A percentile compares a stretch with the other conserved stretches of the same genome.
phyloP scores from a whole-genome alignment of 2,329 filamentous ascomycete genomes.

The Nemania bipapillata region DNA sequence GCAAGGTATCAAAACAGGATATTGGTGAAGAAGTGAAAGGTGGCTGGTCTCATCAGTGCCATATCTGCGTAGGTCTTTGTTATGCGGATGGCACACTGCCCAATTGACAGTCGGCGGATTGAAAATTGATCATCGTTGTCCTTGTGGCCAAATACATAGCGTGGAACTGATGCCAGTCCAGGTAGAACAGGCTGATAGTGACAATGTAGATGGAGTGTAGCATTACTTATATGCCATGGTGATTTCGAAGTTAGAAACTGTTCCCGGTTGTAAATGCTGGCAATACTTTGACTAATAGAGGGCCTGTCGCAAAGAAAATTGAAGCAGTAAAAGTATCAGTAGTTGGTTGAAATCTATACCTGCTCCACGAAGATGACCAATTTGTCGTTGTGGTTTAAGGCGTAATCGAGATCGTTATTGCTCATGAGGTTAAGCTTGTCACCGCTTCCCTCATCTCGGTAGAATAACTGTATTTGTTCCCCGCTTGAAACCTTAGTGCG shows the following conservation, averaged over 20 bases:
- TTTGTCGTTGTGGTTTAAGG: conserved; percentile 86
- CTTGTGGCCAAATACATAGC: conserved; percentile 1
- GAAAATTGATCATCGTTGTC: conserved; percentile 1
- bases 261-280: conserved; percentile 44
- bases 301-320: conserved; percentile 47
- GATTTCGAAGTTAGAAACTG: conserved; percentile 20
- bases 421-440: conserved; percentile 79
- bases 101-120: conserved; percentile 10
- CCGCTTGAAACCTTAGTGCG: conserved; percentile 77
- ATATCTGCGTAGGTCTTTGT: conserved; percentile 20
- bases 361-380: conserved; percentile 78
- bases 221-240: conserved; percentile 25
- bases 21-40: conserved; percentile 21
- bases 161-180: conserved; percentile 1
- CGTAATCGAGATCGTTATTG: conserved; percentile 82
- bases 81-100: conserved; percentile 13
- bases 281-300: conserved; percentile 36
- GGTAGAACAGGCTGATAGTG: conserved; percentile 15
- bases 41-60: conserved; percentile 5
- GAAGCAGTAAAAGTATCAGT: conserved; percentile 40
- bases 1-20: conserved; percentile 24
- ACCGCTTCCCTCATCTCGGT: conserved; percentile 83
- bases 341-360: conserved; percentile 50
- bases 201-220: conserved; percentile 21
- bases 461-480: conserved; percentile 81